Conservation (phyloP, 2,329 filamentous ascomycete genomes). For the Xylaria sp. region DNA sequence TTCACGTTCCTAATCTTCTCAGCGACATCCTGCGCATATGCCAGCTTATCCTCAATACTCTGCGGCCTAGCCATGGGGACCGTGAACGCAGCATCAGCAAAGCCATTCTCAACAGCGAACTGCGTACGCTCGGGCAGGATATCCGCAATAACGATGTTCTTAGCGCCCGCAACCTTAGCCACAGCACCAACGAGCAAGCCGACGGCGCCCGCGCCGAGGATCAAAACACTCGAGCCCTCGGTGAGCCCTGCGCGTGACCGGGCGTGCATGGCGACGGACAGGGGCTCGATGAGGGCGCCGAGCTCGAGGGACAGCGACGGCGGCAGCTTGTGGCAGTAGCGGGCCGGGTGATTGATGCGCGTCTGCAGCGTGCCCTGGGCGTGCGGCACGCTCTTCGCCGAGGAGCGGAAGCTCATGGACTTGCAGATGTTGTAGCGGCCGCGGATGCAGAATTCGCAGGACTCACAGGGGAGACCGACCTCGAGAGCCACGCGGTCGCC, state of each 20-base stretch:
- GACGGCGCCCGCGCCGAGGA: constrained; percentile 71
- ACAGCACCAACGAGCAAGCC: constrained; percentile 71
- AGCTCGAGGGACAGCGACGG: constrained; percentile 59
- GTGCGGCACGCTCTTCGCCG: constrained; percentile 67
- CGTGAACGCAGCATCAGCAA: constrained; percentile 64
- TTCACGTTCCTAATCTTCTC: constrained; percentile 54
- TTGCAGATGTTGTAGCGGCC: constrained; percentile 73
- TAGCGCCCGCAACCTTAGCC: constrained; percentile 58
- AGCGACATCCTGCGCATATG: constrained; percentile 62
- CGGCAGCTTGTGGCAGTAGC: constrained; percentile 68
- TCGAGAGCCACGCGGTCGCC: constrained; percentile 77
- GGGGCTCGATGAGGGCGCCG: constrained; percentile 69
- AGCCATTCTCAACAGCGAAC: constrained; percentile 67
- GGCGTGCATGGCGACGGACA: constrained; percentile 70
- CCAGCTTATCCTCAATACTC: constrained; percentile 64
- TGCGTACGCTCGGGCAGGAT: constrained; percentile 66
- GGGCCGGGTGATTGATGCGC: constrained; percentile 64
- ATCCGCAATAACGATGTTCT: constrained; percentile 64
- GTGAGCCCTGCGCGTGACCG: constrained; percentile 57
- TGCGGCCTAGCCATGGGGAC: constrained; percentile 62
- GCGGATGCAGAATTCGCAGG: constrained; percentile 59
- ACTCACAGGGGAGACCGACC: constrained; percentile 65
- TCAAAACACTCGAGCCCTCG: constrained; percentile 55
- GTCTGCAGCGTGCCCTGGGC: constrained; percentile 70
- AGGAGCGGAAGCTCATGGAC: constrained; percentile 67